Evolutionary conservation across 257 asterid genomes (phyloP), one percentile per base, ranked within the genome.

Genomic region (Ehretia macrophylla): DNA sequence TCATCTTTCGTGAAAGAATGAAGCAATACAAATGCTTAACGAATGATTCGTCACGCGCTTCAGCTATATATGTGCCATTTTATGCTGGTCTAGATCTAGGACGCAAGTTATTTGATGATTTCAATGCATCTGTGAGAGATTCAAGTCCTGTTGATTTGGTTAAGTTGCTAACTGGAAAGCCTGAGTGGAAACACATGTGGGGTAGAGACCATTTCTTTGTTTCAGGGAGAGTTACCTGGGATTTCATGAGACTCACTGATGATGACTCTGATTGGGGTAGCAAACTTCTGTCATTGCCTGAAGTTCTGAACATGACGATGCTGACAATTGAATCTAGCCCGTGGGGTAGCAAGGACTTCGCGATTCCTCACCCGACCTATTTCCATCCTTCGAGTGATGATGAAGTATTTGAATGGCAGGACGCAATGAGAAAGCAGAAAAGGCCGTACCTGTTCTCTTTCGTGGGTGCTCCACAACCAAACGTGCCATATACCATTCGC

Each of bases 271-370:
- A 16, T 18, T 49, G 54, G 54, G 54, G 54, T 42, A 42, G 47
- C 47, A 42, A 42, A 10, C 47, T 42, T 10, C 8, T 42, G 16
- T 42, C 47, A 42, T 10, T 42, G 16, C 47, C 47, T 14, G 47
- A 42, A 42, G 47, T 42, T 42, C 47, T 42, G 1, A 42, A 42
- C 47, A 42, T 42, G 47, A 42, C 47, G 8, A 42, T 42, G 47
- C 47, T 42, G 14, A 42, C 47, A 49, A 49, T 56, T 56, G 60
- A 56, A 56, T 56, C 60, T 2, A 56, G 60, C 14, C 60, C 60
- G 1, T 27, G 45, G 42, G 16, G 60, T 10, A 56, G 16, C 11
- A 56, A 56, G 5, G 45, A 32, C 20, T 23, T 56, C 20, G 46
- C 60, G 4, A 17, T 56, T 56, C 60, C 60, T 2, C 32, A 56